Conservation (phyloP, 2,329 filamentous ascomycete species). For the Curvularia verruculosa region DNA sequence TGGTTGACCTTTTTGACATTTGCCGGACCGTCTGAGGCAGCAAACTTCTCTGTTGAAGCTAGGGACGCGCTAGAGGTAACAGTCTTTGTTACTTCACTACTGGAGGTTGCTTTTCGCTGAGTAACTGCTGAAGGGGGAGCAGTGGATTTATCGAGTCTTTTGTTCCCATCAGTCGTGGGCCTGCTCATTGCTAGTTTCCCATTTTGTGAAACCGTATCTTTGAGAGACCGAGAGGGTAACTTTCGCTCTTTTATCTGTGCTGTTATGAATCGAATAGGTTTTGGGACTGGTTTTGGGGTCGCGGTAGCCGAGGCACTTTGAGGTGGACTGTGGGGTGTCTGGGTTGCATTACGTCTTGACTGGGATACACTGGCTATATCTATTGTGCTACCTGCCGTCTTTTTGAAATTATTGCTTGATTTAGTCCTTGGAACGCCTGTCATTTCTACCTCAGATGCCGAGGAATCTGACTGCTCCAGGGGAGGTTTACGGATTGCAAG, state of each 20-base stretch:
- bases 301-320: not conserved
- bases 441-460: conserved; percentile 17
- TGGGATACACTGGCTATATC: not conserved
- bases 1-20: conserved; percentile 2
- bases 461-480: conserved; percentile 24
- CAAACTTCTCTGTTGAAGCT: not conserved
- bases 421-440: conserved; percentile 17
- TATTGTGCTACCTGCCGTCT: not conserved
- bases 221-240: not conserved
- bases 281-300: not conserved
- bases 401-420: conserved; percentile 2
- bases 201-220: not conserved
- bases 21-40: not conserved
- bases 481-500: conserved; percentile 17
- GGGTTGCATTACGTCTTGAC: not conserved
- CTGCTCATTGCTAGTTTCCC: not conserved
- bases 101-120: not conserved
- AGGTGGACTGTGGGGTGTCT: not conserved
- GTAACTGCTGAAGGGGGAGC: not conserved
- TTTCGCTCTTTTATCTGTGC: not conserved
- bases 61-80: too few species aligned
- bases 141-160: not conserved
- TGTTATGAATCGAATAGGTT: not conserved
- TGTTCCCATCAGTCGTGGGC: not conserved
- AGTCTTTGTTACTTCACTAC: not conserved